Percentiles rank a stretch among this genome's conserved stretches.
Conservation (phyloP, 805 yeast genomes). For the Wickerhamiella alocasiicola region DNA sequence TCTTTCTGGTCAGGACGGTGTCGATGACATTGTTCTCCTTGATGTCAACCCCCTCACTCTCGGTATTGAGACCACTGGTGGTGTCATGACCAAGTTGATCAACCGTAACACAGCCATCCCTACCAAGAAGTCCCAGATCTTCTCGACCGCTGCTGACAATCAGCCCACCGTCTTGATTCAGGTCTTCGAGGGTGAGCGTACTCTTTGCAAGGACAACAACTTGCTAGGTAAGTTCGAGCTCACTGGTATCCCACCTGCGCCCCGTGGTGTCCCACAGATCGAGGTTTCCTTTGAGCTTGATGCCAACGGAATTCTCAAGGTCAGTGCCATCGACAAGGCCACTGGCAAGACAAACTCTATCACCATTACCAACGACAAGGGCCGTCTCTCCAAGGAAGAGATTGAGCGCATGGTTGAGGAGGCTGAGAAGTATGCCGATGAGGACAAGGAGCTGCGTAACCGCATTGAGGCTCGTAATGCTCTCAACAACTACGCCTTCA, state of each 20-base stretch:
- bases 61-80: conserved; percentile 96
- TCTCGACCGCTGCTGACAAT: conserved; percentile 92
- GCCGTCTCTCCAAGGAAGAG: conserved; percentile 85
- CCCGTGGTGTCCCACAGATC: conserved; percentile 84
- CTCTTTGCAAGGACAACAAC: conserved; percentile 88
- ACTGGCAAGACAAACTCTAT: conserved; percentile 87
- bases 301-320: conserved; percentile 79
- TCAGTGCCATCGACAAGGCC: conserved; percentile 81
- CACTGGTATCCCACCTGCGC: conserved; percentile 80
- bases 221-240: conserved; percentile 76
- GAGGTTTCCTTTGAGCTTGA: conserved; percentile 83
- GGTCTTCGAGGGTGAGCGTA: conserved; percentile 94
- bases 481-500: conserved; percentile 79
- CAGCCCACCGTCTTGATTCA: conserved; percentile 91
- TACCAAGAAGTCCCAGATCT: conserved; percentile 86
- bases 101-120: conserved; percentile 94
- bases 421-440: conserved; percentile 88
- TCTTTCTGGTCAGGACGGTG: conserved; percentile 89
- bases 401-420: conserved; percentile 97
- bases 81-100: conserved; percentile 92
- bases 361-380: conserved; percentile 87
- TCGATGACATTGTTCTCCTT: conserved; percentile 74
- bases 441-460: conserved; percentile 70
- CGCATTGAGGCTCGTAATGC: conserved; percentile 82
- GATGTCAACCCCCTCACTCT: conserved; percentile 90